Evolutionary conservation across 495 filamentous ascomycete species (phyloP).

Genomic region (Aspergillus avenaceus): DNA sequence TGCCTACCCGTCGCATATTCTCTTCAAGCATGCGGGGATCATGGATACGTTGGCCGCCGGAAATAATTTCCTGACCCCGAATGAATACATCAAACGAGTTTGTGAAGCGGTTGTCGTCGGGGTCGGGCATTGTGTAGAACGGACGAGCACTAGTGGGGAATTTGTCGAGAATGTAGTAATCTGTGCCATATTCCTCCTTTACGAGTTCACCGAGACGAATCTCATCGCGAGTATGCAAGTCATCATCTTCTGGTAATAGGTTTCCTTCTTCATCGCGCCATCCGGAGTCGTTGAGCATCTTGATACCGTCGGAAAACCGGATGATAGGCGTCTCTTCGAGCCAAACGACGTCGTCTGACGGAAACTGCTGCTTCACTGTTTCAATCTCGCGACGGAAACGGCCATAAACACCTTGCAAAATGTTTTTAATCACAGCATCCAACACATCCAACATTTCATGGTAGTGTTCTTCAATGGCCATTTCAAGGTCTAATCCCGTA

Average conservation of each 20-base stretch:
- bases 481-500: conserved; percentile 91
- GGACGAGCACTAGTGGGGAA: conserved; percentile 80
- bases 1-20: conserved; percentile 69
- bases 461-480: conserved; percentile 90
- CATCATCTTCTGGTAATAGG: conserved; percentile 62
- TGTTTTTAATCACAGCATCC: conserved; percentile 75
- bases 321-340: conserved; percentile 77
- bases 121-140: conserved; percentile 93
- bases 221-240: conserved; percentile 80
- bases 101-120: conserved; percentile 64
- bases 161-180: conserved; percentile 95
- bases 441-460: conserved; percentile 74
- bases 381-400: conserved; percentile 67
- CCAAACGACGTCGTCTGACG: conserved; percentile 70
- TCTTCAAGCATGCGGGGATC: conserved; percentile 68
- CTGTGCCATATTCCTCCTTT: conserved; percentile 79
- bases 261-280: conserved; percentile 75
- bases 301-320: conserved; percentile 73
- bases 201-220: conserved; percentile 79
- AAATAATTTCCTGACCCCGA: conserved; percentile 88
- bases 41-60: conserved; percentile 89
- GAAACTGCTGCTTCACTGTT: conserved; percentile 59
- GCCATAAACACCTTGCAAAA: conserved; percentile 68
- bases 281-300: conserved; percentile 77
- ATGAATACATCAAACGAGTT: conserved; percentile 97